Evolutionary conservation across 208 protist genomes (phyloP).

Genomic region (Balamuthia mandrillaris): DNA sequence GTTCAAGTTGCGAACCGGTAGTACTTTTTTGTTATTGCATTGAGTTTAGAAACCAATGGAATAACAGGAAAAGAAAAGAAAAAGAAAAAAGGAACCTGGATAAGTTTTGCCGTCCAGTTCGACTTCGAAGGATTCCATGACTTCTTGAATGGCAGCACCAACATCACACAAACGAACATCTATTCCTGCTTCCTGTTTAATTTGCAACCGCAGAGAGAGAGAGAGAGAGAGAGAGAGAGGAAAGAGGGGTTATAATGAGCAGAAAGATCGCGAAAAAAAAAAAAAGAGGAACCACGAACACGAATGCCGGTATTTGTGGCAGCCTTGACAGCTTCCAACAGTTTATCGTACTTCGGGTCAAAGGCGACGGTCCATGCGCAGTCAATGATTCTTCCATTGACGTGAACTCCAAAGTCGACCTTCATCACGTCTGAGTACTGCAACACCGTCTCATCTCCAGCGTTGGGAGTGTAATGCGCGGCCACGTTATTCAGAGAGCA

Average conservation of each 20-base stretch:
- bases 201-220: background rate
- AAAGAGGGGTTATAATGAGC: too few relatives aligned
- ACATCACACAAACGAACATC: conserved; percentile 92
- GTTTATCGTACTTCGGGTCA: conserved; percentile 91
- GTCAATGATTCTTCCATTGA: conserved; percentile 95
- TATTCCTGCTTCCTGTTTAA: conserved; percentile 80
- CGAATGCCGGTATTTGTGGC: conserved; percentile 97
- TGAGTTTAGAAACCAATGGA: background rate
- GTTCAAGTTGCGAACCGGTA: conserved; percentile 97
- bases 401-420: conserved; percentile 97
- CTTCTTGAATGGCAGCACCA: conserved; percentile 93
- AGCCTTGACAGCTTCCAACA: conserved; percentile 91
- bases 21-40: background rate
- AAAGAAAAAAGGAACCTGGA: background rate
- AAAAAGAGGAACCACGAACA: conserved; percentile 7
- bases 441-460: conserved; percentile 90
- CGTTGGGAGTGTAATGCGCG: conserved; percentile 97
- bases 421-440: conserved; percentile 94
- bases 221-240: background rate
- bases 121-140: conserved; percentile 96
- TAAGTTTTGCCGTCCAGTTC: conserved; percentile 88
- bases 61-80: background rate
- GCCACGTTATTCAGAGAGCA: conserved; percentile 93
- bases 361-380: conserved; percentile 95
- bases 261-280: background rate